Percentiles rank a stretch among this genome's conserved stretches.
phyloP scores from a whole-genome alignment of 2,329 filamentous ascomycete species.

The Trichoderma gracile region DNA sequence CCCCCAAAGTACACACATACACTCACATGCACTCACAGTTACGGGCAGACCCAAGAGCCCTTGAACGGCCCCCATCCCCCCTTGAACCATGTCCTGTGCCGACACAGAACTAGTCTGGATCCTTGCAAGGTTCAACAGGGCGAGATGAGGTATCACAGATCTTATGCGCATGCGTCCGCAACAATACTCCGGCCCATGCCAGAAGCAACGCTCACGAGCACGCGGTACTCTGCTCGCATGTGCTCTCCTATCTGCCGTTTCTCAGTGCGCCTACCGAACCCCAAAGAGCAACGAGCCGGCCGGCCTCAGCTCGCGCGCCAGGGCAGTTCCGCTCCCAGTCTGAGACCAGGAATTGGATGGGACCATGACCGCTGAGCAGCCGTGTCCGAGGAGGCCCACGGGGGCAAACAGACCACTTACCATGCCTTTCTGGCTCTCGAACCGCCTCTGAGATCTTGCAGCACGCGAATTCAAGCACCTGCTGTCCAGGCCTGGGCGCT shows the following conservation, averaged over 20 bases:
- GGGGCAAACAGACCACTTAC: background rate
- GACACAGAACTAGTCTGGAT: slow-evolving; percentile 19
- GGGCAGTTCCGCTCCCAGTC: background rate
- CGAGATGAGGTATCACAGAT: slow-evolving; percentile 47
- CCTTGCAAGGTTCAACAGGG: slow-evolving; percentile 36
- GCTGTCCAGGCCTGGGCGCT: background rate
- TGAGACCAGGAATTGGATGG: background rate
- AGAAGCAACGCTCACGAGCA: slow-evolving; percentile 8
- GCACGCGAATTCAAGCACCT: background rate
- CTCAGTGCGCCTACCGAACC: background rate
- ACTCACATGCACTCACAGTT: background rate
- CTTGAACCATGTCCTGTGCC: slow-evolving; percentile 27
- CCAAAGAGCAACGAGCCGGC: slow-evolving; percentile 7
- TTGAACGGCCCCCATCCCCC: slow-evolving; percentile 3
- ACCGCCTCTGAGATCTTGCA: slow-evolving; percentile 12
- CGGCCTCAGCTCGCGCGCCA: slow-evolving; percentile 1
- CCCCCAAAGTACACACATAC: background rate
- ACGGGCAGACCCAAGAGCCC: background rate
- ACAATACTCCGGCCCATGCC: slow-evolving; percentile 38
- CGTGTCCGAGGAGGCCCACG: slow-evolving; percentile 3
- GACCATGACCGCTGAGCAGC: slow-evolving; percentile 11
- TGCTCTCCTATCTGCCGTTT: background rate
- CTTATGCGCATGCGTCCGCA: slow-evolving; percentile 37
- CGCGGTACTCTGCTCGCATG: slow-evolving; percentile 9
- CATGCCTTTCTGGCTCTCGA: slow-evolving; percentile 13